phyloP scores from a whole-genome alignment of 2,329 filamentous ascomycete species.

The Aspergillus versicolor region DNA sequence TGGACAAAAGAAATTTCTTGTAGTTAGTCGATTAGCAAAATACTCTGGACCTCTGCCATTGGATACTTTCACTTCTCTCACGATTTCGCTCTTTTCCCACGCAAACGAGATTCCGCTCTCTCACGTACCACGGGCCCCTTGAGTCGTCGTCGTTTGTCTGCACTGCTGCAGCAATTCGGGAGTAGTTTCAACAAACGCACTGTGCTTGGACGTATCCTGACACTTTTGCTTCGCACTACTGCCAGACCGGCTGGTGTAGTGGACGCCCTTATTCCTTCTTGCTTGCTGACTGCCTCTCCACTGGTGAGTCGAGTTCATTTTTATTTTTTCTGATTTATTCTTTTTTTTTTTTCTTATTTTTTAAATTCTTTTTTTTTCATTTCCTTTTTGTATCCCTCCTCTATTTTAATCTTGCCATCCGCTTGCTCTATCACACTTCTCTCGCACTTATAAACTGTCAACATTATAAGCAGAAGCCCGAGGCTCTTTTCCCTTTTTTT shows the following conservation, averaged over 20 bases:
- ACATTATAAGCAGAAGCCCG: conserved; percentile 29
- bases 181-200: neutral
- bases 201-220: conserved; percentile 23
- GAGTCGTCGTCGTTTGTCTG: neutral
- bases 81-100: neutral
- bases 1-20: neutral
- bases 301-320: conserved; percentile 12
- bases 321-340: conserved; percentile 12
- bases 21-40: neutral
- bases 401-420: too few species aligned
- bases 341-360: neutral
- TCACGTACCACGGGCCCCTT: neutral
- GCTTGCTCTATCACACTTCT: conserved; percentile 2
- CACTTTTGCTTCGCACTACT: conserved; percentile 20
- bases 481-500: conserved; percentile 22
- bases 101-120: neutral
- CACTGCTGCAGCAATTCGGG: neutral
- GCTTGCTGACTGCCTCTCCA: conserved; percentile 12
- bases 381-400: neutral
- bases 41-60: neutral
- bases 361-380: neutral
- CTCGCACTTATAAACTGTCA: conserved; percentile 16
- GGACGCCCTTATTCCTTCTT: conserved; percentile 15
- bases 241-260: conserved; percentile 13
- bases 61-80: neutral